Evolutionary conservation across 2,329 filamentous ascomycete genomes (phyloP).

Genomic region (Didymosphaeria variabile): DNA sequence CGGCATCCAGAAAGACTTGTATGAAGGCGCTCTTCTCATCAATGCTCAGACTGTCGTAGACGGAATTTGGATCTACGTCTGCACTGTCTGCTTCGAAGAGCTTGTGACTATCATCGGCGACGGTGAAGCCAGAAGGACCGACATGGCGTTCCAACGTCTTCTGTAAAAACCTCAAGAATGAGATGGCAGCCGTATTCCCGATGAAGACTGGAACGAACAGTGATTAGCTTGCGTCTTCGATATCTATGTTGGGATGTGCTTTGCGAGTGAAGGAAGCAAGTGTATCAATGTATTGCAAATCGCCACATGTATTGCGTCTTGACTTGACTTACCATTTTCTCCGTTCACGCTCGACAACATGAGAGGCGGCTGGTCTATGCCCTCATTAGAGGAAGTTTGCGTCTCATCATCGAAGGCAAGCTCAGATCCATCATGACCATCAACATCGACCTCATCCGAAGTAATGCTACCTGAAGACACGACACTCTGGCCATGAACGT

Average conservation of each 20-base stretch:
- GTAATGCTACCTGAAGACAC: slow-evolving; percentile 12
- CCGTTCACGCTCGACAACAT: slow-evolving; percentile 64
- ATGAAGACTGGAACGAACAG: slow-evolving; percentile 54
- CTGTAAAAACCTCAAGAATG: slow-evolving; percentile 64
- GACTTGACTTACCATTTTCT: slow-evolving; percentile 54
- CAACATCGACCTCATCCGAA: background rate
- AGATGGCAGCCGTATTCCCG: slow-evolving; percentile 62
- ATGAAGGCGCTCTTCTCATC: slow-evolving; percentile 43
- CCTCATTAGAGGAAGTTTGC: slow-evolving; percentile 21
- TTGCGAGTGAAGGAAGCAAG: background rate
- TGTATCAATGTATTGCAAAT: background rate
- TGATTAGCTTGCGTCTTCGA: slow-evolving; percentile 16
- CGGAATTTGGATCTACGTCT: slow-evolving; percentile 32
- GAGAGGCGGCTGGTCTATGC: slow-evolving; percentile 32
- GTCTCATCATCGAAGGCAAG: slow-evolving; percentile 25
- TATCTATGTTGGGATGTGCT: background rate
- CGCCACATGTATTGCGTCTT: background rate
- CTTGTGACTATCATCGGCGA: slow-evolving; percentile 59
- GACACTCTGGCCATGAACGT: slow-evolving; percentile 14
- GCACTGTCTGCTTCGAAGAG: slow-evolving; percentile 61
- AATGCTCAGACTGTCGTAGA: slow-evolving; percentile 41
- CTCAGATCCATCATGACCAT: slow-evolving; percentile 14
- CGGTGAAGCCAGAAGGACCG: slow-evolving; percentile 64
- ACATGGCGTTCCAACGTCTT: slow-evolving; percentile 60
- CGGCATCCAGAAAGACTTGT: slow-evolving; percentile 46